A percentile compares a stretch with the other conserved stretches of the same genome.
phyloP scores from a whole-genome alignment of 2,329 filamentous ascomycete genomes.

The Scortechinia acanthostroma region DNA sequence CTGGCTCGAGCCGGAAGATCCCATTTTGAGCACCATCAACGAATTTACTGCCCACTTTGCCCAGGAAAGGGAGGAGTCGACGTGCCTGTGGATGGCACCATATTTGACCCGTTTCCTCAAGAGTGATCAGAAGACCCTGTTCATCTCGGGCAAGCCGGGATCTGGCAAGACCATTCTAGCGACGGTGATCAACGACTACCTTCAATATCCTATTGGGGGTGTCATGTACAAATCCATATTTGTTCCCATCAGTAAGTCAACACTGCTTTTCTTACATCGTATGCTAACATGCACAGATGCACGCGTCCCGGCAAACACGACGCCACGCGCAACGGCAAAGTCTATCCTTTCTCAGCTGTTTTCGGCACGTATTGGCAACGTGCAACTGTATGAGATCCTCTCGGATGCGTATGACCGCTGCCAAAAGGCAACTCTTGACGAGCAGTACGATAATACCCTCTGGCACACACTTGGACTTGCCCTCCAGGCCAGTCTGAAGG shows the following conservation, averaged over 20 bases:
- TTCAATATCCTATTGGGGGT: constrained; percentile 24
- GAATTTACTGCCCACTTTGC: constrained; percentile 7
- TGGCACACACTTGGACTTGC: constrained; percentile 21
- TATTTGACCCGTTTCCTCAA: constrained; percentile 11
- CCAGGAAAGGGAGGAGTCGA: constrained; percentile 12
- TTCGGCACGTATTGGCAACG: constrained; percentile 25
- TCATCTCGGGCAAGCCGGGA: constrained; percentile 17
- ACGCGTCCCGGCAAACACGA: constrained; percentile 18
- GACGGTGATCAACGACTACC: constrained; percentile 24
- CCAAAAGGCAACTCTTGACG: constrained; percentile 10
- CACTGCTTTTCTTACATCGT: too few species aligned
- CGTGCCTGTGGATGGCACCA: constrained; percentile 11
- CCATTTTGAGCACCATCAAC: constrained; percentile 7
- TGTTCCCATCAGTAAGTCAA: constrained; percentile 20
- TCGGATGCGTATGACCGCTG: constrained; percentile 17
- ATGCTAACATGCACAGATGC: constrained; percentile 16
- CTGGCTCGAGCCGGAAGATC: constrained; percentile 16
- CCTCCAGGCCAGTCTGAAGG: constrained; percentile 13
- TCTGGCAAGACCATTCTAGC: constrained; percentile 27
- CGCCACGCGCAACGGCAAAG: constrained; percentile 19
- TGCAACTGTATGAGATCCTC: constrained; percentile 23
- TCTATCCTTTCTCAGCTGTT: constrained; percentile 24
- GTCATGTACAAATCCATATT: constrained; percentile 21
- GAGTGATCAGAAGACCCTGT: constrained; percentile 6
- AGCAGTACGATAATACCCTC: constrained; percentile 21